Evolutionary conservation across 805 yeast species (phyloP).

Genomic region (Starmerella sp.): DNA sequence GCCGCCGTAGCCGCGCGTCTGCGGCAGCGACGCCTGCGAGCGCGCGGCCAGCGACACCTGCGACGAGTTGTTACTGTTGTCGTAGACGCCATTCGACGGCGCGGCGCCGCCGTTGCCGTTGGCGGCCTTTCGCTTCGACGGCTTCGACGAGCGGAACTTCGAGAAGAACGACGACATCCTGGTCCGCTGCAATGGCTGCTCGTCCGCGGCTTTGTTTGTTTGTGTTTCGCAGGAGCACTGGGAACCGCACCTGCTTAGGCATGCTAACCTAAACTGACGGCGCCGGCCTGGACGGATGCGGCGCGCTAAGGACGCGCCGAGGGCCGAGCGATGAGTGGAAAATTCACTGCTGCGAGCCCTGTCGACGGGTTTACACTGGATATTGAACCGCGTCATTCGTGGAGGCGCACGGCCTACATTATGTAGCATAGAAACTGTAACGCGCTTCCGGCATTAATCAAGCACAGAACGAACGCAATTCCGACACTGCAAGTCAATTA

Average conservation of each 20-base stretch:
- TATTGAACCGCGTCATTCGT: no score
- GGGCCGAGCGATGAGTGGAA: no score
- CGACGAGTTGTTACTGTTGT: slow-evolving; percentile 17
- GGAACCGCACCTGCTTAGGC: not conserved
- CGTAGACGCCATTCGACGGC: not conserved
- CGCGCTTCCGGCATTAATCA: no score
- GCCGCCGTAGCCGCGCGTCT: slow-evolving; percentile 1
- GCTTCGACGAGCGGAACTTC: slow-evolving; percentile 16
- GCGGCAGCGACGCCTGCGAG: slow-evolving; percentile 8
- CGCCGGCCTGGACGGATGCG: not conserved
- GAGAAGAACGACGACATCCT: slow-evolving; percentile 19
- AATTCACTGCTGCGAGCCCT: no score
- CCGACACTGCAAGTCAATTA: no score
- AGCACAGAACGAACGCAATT: no score
- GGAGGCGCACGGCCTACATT: no score
- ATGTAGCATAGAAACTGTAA: no score
- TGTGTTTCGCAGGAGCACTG: not conserved
- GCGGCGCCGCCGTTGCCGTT: not conserved
- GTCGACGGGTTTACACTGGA: no score
- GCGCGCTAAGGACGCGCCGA: no score
- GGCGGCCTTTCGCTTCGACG: slow-evolving; percentile 15
- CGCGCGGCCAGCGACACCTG: slow-evolving; percentile 3
- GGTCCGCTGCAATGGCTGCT: not conserved
- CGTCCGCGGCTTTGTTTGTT: not conserved
- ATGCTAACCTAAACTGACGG: not conserved